Evolutionary conservation across 179 eudicot genomes (phyloP).

Genomic region (Pouteria campechiana): DNA sequence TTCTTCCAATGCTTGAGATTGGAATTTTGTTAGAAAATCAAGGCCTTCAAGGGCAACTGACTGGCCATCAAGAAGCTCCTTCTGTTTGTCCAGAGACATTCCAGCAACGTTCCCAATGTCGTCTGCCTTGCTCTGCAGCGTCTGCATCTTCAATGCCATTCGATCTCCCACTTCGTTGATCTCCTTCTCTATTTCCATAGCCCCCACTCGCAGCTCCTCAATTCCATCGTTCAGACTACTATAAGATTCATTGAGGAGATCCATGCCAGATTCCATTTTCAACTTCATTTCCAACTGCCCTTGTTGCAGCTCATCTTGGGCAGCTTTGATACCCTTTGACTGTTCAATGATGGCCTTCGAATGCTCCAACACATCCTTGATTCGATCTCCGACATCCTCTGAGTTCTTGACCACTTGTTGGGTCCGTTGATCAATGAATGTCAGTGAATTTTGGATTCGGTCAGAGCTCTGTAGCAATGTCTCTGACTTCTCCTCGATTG

Average conservation of each 20-base stretch:
- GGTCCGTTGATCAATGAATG: slow-evolving; percentile 36
- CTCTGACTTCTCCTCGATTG: slow-evolving; percentile 42
- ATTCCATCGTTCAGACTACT: slow-evolving; percentile 33
- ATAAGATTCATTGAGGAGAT: slow-evolving; percentile 36
- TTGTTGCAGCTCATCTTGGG: slow-evolving; percentile 46
- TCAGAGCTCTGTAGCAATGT: slow-evolving; percentile 25
- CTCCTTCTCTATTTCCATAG: slow-evolving; percentile 44
- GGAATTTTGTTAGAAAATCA: slow-evolving; percentile 34
- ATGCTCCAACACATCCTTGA: slow-evolving; percentile 24
- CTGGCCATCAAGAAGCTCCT: slow-evolving; percentile 59
- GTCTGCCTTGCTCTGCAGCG: slow-evolving; percentile 58
- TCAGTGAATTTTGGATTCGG: slow-evolving; percentile 39
- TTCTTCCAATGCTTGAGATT: slow-evolving; percentile 60
- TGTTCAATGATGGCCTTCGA: slow-evolving; percentile 41
- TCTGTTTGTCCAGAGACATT: slow-evolving; percentile 53
- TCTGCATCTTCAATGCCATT: slow-evolving; percentile 38
- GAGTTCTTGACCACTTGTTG: slow-evolving; percentile 37
- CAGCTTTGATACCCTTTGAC: slow-evolving; percentile 33
- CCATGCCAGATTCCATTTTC: slow-evolving; percentile 46
- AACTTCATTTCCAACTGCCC: slow-evolving; percentile 46
- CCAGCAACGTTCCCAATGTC: slow-evolving; percentile 45
- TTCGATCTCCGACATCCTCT: slow-evolving; percentile 29
- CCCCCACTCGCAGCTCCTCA: slow-evolving; percentile 23
- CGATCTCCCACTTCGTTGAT: slow-evolving; percentile 48
- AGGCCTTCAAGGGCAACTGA: slow-evolving; percentile 59